Base-by-base conservation (phyloP, 305 asterid species). In the Fraxinus nigra region DNA sequence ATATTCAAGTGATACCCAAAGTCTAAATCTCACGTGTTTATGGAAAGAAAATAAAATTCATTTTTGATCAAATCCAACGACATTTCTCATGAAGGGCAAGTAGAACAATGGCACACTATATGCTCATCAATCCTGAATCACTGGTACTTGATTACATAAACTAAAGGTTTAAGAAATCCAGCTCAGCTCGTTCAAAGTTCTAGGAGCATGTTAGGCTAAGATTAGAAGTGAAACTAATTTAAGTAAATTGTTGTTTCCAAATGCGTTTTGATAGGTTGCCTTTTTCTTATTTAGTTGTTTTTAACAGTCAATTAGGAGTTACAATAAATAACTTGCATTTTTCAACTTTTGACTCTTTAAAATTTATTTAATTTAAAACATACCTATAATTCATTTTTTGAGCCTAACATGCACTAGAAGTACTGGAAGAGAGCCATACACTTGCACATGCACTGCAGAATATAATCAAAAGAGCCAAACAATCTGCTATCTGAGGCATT, bases 1-100 rank as follows among this genome's bases (percentile, higher is more conserved):
- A 56, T 70, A 76, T 81, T 76, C 80, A 65, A 79, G 82, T 81
- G 76, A 87, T 81, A 82, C 72, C 48, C 24, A 32, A 7, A 72
- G 16, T 7, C 48, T 33, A n/a, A 37, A 32, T 33, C 13, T 32
- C 33, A 70, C 16, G 46, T 33, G 46, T 72, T 33, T 7, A 69
- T 69, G 7, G 11, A 13, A 65, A 28, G 43, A 70, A 70, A 20
- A 32, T 33, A 14, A 72, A 72, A 72, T 5, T 72, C 76, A 33
- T 72, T 34, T 26, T 10, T 1, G 9, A 26, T 65, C 30, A 26
- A 24, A 65, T 33, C 76, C 43, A 32, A 6, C 5, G 6, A 33
- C 46, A 33, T 33, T 79, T 67, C 34, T 7, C 40, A 75, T 76
- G 70, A 54, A 24, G 59, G 73, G 34, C 10, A 83, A 59, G 46